phyloP scores from a whole-genome alignment of 257 asterid species.

The Nicotiana otophora region DNA sequence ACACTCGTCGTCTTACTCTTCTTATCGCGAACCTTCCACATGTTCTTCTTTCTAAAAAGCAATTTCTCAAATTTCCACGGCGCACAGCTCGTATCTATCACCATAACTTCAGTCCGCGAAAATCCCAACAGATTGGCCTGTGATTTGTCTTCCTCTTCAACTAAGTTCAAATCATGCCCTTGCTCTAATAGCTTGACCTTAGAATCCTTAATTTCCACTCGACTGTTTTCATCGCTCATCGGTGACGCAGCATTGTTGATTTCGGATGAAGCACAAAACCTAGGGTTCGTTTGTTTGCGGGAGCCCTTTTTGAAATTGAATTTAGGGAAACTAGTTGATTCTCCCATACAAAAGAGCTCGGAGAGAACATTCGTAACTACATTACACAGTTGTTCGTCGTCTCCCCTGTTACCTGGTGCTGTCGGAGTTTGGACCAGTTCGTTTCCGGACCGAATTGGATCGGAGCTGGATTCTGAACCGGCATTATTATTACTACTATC shows the following conservation, averaged over 20 bases:
- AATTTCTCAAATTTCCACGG: constrained; percentile 84
- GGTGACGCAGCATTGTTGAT: constrained; percentile 17
- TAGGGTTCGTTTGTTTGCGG: constrained; percentile 79
- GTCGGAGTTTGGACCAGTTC: constrained; percentile 6
- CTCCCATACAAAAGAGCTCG: constrained; percentile 76
- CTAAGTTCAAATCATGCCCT: constrained; percentile 16
- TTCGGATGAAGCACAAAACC: constrained; percentile 24
- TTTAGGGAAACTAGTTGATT: constrained; percentile 19
- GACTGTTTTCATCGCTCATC: constrained; percentile 32
- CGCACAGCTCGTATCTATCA: constrained; percentile 81
- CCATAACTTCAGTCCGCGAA: constrained; percentile 76
- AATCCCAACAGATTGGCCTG: constrained; percentile 51
- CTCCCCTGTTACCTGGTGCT: constrained; percentile 21
- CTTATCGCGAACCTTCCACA: constrained; percentile 80
- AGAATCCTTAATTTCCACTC: constrained; percentile 32
- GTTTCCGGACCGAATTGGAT: constrained; percentile 7
- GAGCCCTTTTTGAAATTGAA: constrained; percentile 29
- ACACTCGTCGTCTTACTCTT: constrained; percentile 30
- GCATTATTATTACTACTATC: neutral
- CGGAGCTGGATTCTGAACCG: constrained; percentile 9
- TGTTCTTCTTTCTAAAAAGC: constrained; percentile 69
- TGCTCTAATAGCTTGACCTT: constrained; percentile 15
- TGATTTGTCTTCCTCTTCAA: constrained; percentile 32
- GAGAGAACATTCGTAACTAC: constrained; percentile 50
- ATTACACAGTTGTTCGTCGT: constrained; percentile 20